A percentile compares a stretch with the other conserved stretches of the same genome.
phyloP scores from a whole-genome alignment of 1,284 basidiomycete species.

The Ustilago lituana region DNA sequence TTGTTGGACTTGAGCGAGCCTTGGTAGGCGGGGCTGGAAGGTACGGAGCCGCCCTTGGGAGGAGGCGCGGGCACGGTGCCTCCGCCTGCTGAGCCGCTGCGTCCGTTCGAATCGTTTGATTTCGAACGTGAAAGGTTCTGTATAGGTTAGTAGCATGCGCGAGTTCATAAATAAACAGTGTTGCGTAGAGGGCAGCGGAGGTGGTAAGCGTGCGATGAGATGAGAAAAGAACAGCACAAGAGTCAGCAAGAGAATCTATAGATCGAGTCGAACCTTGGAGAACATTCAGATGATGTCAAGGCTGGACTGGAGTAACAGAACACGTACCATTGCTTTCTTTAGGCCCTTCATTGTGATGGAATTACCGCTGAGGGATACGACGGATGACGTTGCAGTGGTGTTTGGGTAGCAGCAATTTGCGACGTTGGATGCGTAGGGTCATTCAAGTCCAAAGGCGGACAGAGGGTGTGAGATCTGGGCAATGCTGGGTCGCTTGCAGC shows the following conservation, averaged over 20 bases:
- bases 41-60: conserved; percentile 57
- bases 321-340: conserved; percentile 67
- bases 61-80: conserved; percentile 52
- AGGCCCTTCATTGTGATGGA: conserved; percentile 63
- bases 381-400: no score
- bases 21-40: conserved; percentile 48
- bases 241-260: not conserved
- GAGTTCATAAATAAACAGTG: no score
- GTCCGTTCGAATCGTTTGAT: conserved; percentile 56
- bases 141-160: not conserved
- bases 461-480: no score
- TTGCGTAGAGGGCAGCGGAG: not conserved
- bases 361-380: conserved; percentile 3
- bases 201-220: not conserved
- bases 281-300: no score
- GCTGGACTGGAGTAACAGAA: no score
- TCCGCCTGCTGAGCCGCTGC: conserved; percentile 46
- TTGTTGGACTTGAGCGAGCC: conserved; percentile 55
- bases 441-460: no score
- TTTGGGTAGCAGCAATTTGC: not conserved
- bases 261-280: no score
- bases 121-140: conserved; percentile 65
- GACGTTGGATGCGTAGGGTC: not conserved
- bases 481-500: no score
- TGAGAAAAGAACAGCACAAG: not conserved